Conservation (phyloP, 345 rosid species). For the Pseudoturritis turrita region DNA sequence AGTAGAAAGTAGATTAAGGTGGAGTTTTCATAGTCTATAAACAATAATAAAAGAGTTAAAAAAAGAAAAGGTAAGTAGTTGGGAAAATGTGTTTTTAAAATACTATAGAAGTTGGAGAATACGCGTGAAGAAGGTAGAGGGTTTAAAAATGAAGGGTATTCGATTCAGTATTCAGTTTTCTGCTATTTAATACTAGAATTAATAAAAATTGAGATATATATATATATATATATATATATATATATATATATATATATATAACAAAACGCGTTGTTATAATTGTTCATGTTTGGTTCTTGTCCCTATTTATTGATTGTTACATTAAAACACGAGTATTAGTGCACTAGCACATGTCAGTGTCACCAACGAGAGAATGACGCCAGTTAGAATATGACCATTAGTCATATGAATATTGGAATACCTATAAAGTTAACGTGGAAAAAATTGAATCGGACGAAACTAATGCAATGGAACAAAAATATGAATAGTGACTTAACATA, state of each 20-base stretch:
- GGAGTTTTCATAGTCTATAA: slow-evolving; percentile 1
- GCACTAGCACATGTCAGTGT: slow-evolving; percentile 12
- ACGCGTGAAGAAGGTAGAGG: slow-evolving; percentile 20
- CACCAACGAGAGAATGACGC: background rate
- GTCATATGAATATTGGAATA: background rate
- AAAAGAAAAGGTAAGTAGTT: slow-evolving; percentile 9
- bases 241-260: no score
- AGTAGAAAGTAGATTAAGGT: background rate
- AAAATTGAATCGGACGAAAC: background rate
- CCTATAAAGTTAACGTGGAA: background rate
- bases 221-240: no score
- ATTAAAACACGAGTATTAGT: slow-evolving; percentile 16
- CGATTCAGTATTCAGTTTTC: background rate
- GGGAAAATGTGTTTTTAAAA: background rate
- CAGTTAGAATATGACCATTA: background rate
- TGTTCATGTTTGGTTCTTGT: slow-evolving; percentile 30
- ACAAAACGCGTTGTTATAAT: slow-evolving; percentile 42
- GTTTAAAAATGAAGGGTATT: background rate
- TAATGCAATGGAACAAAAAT: background rate
- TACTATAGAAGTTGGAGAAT: background rate
- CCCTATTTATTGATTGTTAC: slow-evolving; percentile 6
- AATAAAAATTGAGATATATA: background rate
- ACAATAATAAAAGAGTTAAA: background rate
- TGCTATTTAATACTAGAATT: background rate
- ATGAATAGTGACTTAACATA: no score